These are phyloP conservation scores for Hansfordia pulvinata DNA, from an alignment of 2,329 filamentous ascomycete species.

Conservation along the genomic window DNA sequence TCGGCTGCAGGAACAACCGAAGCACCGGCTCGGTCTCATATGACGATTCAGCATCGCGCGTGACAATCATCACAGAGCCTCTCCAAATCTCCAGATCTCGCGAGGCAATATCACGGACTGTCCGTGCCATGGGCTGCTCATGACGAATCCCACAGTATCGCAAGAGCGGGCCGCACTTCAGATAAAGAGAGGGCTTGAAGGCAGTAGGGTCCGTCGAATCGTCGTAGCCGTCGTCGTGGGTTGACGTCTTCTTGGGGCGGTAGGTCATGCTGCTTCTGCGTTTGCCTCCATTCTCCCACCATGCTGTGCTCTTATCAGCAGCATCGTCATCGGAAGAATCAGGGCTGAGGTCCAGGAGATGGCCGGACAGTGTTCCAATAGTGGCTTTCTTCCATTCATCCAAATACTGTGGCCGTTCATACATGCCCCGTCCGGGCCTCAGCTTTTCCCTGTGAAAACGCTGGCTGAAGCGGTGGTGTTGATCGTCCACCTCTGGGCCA, in stretches of 20 bases:
- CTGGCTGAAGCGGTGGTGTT: slow-evolving; percentile 11
- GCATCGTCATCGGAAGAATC: slow-evolving; percentile 10
- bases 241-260: slow-evolving; percentile 41
- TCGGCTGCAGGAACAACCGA: slow-evolving; percentile 75
- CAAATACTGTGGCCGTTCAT: slow-evolving; percentile 44
- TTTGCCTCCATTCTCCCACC: slow-evolving; percentile 58
- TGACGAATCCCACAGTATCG: slow-evolving; percentile 75
- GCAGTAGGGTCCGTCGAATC: slow-evolving; percentile 48
- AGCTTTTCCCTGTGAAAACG: slow-evolving; percentile 17
- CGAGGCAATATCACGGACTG: slow-evolving; percentile 18
- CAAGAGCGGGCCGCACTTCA: slow-evolving; percentile 83
- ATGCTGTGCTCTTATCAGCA: slow-evolving; percentile 43
- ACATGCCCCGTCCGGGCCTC: slow-evolving; percentile 38
- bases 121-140: slow-evolving; percentile 34
- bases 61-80: slow-evolving; percentile 92
- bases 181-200: slow-evolving; percentile 72
- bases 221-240: slow-evolving; percentile 56
- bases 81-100: slow-evolving; percentile 72
- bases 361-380: slow-evolving; percentile 43
- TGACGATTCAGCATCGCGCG: slow-evolving; percentile 67
- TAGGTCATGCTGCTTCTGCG: slow-evolving; percentile 30
- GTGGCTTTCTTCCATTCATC: slow-evolving; percentile 63
- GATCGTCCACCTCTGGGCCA: slow-evolving; percentile 10
- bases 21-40: slow-evolving; percentile 70
- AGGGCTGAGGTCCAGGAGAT: slow-evolving; percentile 44